phyloP scores from a whole-genome alignment of 352 stramenopile genomes.

The Globisporangium heterothallicum region DNA sequence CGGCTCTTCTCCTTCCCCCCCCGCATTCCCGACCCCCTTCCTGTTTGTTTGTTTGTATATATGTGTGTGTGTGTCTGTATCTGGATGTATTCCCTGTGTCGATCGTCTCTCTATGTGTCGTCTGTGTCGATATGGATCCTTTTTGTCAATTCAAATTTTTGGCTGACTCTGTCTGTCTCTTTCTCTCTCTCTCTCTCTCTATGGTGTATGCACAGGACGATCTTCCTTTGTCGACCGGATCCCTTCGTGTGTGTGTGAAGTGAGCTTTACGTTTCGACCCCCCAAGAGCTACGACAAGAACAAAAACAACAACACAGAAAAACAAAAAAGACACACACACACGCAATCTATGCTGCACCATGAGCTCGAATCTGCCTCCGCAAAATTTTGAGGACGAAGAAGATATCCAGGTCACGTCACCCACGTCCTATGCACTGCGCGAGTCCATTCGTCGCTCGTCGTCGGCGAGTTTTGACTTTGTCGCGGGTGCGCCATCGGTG shows the following conservation, averaged over 20 bases:
- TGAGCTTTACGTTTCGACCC: neutral
- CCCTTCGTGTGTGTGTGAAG: no score
- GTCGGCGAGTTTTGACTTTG: conserved; percentile 44
- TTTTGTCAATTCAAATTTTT: neutral
- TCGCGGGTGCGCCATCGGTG: conserved; percentile 20
- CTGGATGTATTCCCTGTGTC: neutral
- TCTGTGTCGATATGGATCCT: neutral
- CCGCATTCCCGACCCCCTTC: neutral
- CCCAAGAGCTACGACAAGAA: no score
- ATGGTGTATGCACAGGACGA: neutral
- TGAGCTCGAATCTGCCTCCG: conserved; percentile 10
- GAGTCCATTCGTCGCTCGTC: conserved; percentile 77
- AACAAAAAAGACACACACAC: no score
- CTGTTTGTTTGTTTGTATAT: neutral
- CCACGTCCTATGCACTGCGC: conserved; percentile 69
- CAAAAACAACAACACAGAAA: no score
- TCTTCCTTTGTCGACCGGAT: neutral
- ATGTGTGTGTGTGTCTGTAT: neutral
- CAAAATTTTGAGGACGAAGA: conserved; percentile 39
- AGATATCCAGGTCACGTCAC: conserved; percentile 79
- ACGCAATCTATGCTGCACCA: conserved; percentile 7
- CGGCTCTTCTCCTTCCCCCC: neutral
- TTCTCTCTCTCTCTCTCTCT: neutral
- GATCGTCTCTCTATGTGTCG: neutral
- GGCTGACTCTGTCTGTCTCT: neutral